A percentile compares a stretch with the other conserved stretches of the same genome.
Evolutionary conservation across 768 basidiomycete genomes (phyloP).

Genomic region (Inosperma sp.): DNA sequence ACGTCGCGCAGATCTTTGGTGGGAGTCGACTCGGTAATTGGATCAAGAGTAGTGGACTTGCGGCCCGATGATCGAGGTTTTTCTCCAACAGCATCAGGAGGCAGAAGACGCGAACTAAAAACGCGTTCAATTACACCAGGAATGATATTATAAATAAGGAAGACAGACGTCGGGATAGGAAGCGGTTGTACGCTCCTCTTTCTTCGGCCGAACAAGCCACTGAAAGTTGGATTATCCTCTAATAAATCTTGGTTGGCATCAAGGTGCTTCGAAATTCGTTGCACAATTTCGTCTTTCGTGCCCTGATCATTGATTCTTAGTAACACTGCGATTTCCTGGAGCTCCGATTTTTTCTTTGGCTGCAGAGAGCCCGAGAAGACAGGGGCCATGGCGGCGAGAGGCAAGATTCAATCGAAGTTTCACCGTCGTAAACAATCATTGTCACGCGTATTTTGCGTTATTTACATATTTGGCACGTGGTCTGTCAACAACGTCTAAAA

Average conservation of each 20-base stretch:
- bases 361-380: conserved; percentile 50
- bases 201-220: conserved; percentile 49
- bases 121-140: not conserved
- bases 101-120: conserved; percentile 12
- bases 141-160: not conserved
- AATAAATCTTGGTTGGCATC: conserved; percentile 49
- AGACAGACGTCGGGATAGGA: conserved; percentile 4
- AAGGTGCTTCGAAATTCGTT: conserved; percentile 60
- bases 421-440: conserved; percentile 25
- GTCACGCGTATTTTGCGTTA: conserved; percentile 19
- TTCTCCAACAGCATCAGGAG: conserved; percentile 10
- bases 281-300: conserved; percentile 58
- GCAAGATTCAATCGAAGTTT: conserved; percentile 17
- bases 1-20: conserved; percentile 46
- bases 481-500: too few species aligned
- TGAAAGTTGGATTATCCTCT: conserved; percentile 53
- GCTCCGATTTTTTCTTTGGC: conserved; percentile 66
- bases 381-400: conserved; percentile 39
- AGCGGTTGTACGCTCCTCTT: conserved; percentile 42
- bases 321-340: conserved; percentile 55
- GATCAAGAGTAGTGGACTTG: conserved; percentile 32
- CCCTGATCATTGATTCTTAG: conserved; percentile 50
- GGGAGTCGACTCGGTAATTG: conserved; percentile 47
- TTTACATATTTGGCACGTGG: conserved; percentile 26
- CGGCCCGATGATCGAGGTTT: conserved; percentile 25